Conservation (phyloP, 257 asterid genomes). For the Forsythia viridissima region DNA sequence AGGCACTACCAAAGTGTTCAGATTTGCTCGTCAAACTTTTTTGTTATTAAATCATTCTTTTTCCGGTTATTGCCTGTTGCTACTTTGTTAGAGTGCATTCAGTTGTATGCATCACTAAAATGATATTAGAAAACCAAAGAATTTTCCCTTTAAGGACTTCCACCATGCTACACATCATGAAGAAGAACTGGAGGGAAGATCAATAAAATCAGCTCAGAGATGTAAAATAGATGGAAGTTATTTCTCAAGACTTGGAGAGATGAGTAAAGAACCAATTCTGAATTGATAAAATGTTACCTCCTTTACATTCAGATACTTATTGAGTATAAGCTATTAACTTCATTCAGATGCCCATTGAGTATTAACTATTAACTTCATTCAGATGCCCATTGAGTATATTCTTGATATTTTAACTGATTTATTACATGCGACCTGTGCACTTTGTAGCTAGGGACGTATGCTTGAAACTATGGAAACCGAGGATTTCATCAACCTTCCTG, state of each 20-base stretch:
- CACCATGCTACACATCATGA: neutral
- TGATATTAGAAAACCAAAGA: neutral
- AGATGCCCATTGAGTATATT: neutral
- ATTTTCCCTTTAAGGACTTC: conserved; percentile 1
- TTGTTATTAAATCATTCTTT: neutral
- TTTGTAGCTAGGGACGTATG: conserved; percentile 12
- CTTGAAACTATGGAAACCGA: conserved; percentile 54
- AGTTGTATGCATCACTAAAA: neutral
- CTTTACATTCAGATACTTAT: neutral
- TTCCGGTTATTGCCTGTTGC: neutral
- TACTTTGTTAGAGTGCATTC: neutral
- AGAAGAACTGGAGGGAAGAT: neutral
- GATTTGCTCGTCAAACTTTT: neutral
- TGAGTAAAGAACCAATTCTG: neutral
- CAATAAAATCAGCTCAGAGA: neutral
- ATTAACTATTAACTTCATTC: neutral
- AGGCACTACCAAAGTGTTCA: neutral
- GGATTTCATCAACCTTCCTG: conserved; percentile 49
- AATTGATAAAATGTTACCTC: neutral
- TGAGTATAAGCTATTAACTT: neutral
- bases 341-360: neutral
- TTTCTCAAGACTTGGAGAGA: neutral
- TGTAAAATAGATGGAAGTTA: neutral
- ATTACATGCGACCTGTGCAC: conserved; percentile 3
- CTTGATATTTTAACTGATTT: neutral